These are phyloP conservation scores for Leishmania martiniquensis DNA, from an alignment of 208 protist genomes.

Conservation along the genomic window DNA sequence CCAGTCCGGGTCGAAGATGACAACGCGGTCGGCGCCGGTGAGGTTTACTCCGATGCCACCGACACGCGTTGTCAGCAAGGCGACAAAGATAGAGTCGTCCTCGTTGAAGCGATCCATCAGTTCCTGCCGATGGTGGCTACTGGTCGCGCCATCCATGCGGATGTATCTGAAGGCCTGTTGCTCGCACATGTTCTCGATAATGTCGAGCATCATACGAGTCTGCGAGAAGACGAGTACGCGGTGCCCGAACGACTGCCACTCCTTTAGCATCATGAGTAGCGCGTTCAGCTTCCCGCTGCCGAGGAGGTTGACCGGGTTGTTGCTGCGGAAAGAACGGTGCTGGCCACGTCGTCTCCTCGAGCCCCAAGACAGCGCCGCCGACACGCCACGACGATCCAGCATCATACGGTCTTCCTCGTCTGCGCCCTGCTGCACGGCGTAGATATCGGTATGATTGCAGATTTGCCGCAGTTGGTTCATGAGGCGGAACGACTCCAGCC, in stretches of 20 bases:
- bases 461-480: slow-evolving; percentile 82
- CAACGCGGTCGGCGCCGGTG: slow-evolving; percentile 97
- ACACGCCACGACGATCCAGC: slow-evolving; percentile 8
- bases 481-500: slow-evolving; percentile 62
- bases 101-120: slow-evolving; percentile 98
- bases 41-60: slow-evolving; percentile 99
- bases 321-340: slow-evolving; percentile 64
- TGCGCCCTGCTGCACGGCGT: slow-evolving; percentile 43
- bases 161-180: slow-evolving; percentile 85
- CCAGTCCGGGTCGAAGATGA: slow-evolving; percentile 99
- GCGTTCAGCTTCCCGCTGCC: slow-evolving; percentile 95
- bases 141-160: slow-evolving; percentile 96
- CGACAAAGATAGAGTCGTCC: slow-evolving; percentile 91
- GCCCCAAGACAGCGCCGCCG: slow-evolving; percentile 1
- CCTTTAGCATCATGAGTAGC: slow-evolving; percentile 87
- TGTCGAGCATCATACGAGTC: slow-evolving; percentile 98
- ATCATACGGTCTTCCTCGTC: slow-evolving; percentile 35
- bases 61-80: slow-evolving; percentile 97
- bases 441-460: slow-evolving; percentile 85
- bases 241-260: slow-evolving; percentile 94
- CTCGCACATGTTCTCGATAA: slow-evolving; percentile 94
- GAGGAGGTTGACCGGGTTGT: slow-evolving; percentile 55
- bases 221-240: slow-evolving; percentile 98
- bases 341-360: slow-evolving; percentile 6
- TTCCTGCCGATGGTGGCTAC: slow-evolving; percentile 64